Evolutionary conservation across 106 monocot species (phyloP), one percentile per base, ranked within the genome.

Genomic region (Dioscorea dumetorum): DNA sequence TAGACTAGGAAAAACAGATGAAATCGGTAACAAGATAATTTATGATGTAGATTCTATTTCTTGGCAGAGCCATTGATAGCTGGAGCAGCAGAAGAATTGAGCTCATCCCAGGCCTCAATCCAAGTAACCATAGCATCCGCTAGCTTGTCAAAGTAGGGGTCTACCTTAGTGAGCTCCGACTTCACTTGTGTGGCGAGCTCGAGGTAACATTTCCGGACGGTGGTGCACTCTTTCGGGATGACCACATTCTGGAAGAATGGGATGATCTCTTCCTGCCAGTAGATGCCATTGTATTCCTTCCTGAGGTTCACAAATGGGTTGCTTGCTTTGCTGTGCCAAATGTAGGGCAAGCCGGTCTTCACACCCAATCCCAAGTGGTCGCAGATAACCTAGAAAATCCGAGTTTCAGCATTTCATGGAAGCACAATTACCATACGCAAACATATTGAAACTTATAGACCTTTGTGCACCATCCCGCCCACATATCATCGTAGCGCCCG

Each of bases 291-390:
- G 72, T 76, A 76, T 72, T 81, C 76, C 63, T 81, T 81, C 56
- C 64, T 81, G 67, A 81, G 57, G 63, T 81, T 81, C 57, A 69
- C 76, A 35, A 81, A 81, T 0, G 81, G 81, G 62, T 81, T 81
- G 72, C 81, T 81, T 0, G 81, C 81, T 61, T 81, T 81, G 76
- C 81, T 81, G 50, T 81, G 81, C 81, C 81, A 81, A 49, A 81
- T 81, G 68, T 81, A 81, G 3, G 81, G 81, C 62, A 81, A 48
- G 23, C 81, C 81, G 1, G 81, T 81, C 63, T 81, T 81, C 56
- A 81, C 72, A 50, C 81, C 81, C 59, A 76, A 49, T 14, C 81
- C 72, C 50, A 81, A 57, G 71, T 76, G 81, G 68, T 81, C 81
- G 12, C 76, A 76, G 67, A 81, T 81, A 7, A 81, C 81, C 81